These are phyloP conservation scores for Asterochloris erici DNA, from an alignment of 139 green algal genomes.

Conservation along the genomic window DNA sequence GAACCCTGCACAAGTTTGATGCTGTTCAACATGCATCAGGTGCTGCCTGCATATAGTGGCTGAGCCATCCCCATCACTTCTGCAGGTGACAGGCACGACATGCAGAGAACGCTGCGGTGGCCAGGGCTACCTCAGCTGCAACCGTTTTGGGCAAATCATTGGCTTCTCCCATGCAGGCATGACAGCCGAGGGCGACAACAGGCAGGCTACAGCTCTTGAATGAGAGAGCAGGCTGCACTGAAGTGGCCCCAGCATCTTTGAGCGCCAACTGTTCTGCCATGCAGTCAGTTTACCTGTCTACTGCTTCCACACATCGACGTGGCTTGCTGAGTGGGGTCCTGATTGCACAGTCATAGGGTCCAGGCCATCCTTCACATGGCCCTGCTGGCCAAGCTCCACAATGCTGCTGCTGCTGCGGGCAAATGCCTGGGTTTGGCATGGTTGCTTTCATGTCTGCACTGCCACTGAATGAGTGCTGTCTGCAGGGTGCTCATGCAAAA, in stretches of 20 bases:
- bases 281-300: too few species aligned
- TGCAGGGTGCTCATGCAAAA: conserved; percentile 76
- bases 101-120: conserved; percentile 66
- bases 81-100: conserved; percentile 48
- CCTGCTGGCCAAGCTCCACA: too few species aligned
- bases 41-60: too few species aligned
- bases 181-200: conserved; percentile 93
- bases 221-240: not conserved
- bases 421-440: not conserved
- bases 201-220: conserved; percentile 24
- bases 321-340: too few species aligned
- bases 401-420: not conserved
- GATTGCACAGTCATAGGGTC: too few species aligned
- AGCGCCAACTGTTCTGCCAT: not conserved
- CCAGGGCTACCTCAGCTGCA: conserved; percentile 87
- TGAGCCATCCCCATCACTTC: not conserved
- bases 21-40: too few species aligned
- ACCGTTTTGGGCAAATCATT: conserved; percentile 83
- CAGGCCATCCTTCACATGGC: too few species aligned
- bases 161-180: conserved; percentile 91
- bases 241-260: not conserved
- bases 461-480: not conserved
- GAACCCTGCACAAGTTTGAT: too few species aligned
- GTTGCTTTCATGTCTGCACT: not conserved
- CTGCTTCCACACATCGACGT: too few species aligned